Conservation (phyloP, 768 basidiomycete genomes). For the Galerina marginata region DNA sequence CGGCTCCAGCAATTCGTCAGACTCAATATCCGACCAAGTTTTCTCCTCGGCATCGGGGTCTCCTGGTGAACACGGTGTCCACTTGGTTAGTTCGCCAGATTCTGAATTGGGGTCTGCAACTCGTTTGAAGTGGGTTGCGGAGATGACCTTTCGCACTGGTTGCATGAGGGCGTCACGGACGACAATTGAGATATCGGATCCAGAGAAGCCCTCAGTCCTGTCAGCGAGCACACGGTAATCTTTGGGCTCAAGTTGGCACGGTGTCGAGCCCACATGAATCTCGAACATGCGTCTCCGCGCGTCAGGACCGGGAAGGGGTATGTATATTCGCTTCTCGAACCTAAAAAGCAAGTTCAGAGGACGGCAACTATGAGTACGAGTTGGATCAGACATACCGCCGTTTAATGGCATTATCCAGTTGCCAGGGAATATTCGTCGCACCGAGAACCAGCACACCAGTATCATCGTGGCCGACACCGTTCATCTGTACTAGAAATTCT, state of each 20-base stretch:
- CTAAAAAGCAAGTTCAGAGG: slow-evolving; percentile 40
- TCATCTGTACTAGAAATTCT: slow-evolving; percentile 98
- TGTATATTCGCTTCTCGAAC: slow-evolving; percentile 98
- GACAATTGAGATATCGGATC: slow-evolving; percentile 92
- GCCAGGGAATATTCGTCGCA: slow-evolving; percentile 99
- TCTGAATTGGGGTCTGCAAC: slow-evolving; percentile 39
- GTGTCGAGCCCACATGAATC: slow-evolving; percentile 92
- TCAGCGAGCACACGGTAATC: slow-evolving; percentile 86
- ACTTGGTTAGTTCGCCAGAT: slow-evolving; percentile 50
- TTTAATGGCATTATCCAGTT: slow-evolving; percentile 96
- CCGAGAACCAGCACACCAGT: slow-evolving; percentile 95
- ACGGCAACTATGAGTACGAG: not conserved
- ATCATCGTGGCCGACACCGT: slow-evolving; percentile 97
- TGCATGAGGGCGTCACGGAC: slow-evolving; percentile 99
- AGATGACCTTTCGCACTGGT: slow-evolving; percentile 94
- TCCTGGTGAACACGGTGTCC: slow-evolving; percentile 97
- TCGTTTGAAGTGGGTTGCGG: slow-evolving; percentile 92
- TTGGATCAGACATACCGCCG: slow-evolving; percentile 62
- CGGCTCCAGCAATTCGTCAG: slow-evolving; percentile 91
- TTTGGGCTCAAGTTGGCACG: slow-evolving; percentile 77
- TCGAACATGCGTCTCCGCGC: slow-evolving; percentile 96
- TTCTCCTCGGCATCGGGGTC: slow-evolving; percentile 86
- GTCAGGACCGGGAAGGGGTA: slow-evolving; percentile 92
- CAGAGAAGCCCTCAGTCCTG: slow-evolving; percentile 92
- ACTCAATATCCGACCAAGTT: slow-evolving; percentile 86